Evolutionary conservation across 2,329 filamentous ascomycete genomes (phyloP).

Genomic region (Tolypocladium capitatum): DNA sequence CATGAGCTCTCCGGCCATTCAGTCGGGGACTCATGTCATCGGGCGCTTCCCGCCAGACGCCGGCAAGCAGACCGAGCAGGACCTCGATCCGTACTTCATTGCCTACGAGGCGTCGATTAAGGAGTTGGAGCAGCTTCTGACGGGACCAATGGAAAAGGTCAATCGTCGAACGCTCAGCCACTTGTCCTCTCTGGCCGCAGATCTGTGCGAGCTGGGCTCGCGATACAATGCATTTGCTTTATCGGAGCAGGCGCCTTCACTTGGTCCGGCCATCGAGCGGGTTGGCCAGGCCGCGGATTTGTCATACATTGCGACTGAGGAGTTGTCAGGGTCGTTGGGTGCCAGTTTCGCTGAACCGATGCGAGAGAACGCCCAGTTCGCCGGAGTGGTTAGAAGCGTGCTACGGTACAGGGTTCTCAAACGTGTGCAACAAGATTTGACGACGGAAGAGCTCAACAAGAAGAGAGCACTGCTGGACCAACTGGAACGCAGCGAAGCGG

Average conservation of each 20-base stretch:
- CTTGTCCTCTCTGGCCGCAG: constrained; percentile 67
- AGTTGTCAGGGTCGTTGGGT: constrained; percentile 75
- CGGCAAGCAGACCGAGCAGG: constrained; percentile 67
- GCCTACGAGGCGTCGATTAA: constrained; percentile 86
- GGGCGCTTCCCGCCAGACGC: constrained; percentile 73
- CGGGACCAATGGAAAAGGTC: constrained; percentile 92
- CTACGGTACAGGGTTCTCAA: constrained; percentile 84
- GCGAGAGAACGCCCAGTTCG: constrained; percentile 95
- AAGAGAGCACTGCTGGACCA: constrained; percentile 73
- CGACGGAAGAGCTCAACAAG: constrained; percentile 79
- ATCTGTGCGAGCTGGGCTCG: constrained; percentile 88
- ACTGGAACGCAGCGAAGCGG: constrained; percentile 83
- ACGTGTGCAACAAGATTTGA: constrained; percentile 94
- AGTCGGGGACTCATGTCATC: constrained; percentile 44
- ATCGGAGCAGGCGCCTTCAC: constrained; percentile 76
- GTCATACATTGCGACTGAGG: constrained; percentile 90
- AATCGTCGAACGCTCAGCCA: constrained; percentile 83
- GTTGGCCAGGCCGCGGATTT: constrained; percentile 90
- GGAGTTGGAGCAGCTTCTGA: constrained; percentile 76
- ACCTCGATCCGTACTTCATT: constrained; percentile 91
- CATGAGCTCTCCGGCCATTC: constrained; percentile 21
- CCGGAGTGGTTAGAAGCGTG: constrained; percentile 80
- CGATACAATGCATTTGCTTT: constrained; percentile 94
- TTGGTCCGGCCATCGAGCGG: constrained; percentile 86
- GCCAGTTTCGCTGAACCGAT: constrained; percentile 95